Base-by-base conservation (phyloP, 345 rosid species). In the Salix brachista region DNA sequence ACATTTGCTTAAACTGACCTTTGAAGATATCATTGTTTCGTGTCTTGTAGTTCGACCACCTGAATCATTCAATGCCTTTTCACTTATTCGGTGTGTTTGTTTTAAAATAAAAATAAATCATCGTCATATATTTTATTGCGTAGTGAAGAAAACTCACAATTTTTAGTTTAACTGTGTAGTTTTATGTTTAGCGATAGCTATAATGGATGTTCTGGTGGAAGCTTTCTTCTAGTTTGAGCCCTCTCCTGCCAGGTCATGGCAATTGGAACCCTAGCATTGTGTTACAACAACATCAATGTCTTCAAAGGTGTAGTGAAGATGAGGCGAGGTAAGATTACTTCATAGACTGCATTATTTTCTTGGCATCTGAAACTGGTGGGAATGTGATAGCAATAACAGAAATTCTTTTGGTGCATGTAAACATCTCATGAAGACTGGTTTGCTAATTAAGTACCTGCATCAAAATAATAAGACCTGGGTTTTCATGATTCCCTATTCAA, bases 231-330 rank as follows among this genome's bases (percentile, higher is more conserved):
- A 25, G 80, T 84, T 83, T 78, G 72, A 75, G 69, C n/a, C 77
- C 74, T 77, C 60, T 74, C 56, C 80, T 84, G 75, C 74, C 80
- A 96, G 99, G 83, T 91, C 83, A 94, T 94, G 98, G 97, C 97
- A 62, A 92, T 94, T 81, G 99, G 98, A 83, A 96, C 99, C 37
- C 86, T 94, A 73, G 97, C 96, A 70, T 68, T 94, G 72, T 94
- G 99, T 88, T 90, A 91, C 85, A 88, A 91, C 90, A 92, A 94
- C 82, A 77, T 92, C 42, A 92, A 94, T 88, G 91, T 96, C 85
- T 96, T 96, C 85, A 84, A 93, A 88, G 98, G 97, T 10, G 93
- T 92, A 5, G 98, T 96, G 81, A 92, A 96, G 81, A 80, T 96
- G 92, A 94, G 99, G 86, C 95, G 97, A 52, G 99, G 99, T 96